A percentile compares a stretch with the other conserved stretches of the same genome.
Evolutionary conservation across 768 basidiomycete species (phyloP).

Genomic region (Gautieria morchelliformis): DNA sequence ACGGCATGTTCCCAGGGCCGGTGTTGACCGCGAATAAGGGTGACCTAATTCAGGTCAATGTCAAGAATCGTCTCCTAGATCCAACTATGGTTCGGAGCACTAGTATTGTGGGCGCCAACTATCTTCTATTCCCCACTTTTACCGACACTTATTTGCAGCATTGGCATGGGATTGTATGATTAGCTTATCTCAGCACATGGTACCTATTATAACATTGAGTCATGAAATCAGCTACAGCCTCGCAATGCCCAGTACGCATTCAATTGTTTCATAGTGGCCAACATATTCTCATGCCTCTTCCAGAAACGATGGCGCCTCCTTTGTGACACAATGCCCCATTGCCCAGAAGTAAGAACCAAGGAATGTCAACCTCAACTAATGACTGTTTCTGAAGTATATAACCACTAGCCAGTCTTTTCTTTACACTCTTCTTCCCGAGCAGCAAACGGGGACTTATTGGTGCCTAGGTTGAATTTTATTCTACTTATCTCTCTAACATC

Average conservation of each 20-base stretch:
- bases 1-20: constrained; percentile 6
- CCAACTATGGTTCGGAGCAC: constrained; percentile 7
- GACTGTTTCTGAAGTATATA: neutral
- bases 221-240: neutral
- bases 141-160: neutral
- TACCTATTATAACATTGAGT: neutral
- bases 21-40: constrained; percentile 4
- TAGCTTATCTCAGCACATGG: neutral
- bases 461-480: neutral
- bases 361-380: neutral
- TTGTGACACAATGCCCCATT: constrained; percentile 8
- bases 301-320: constrained; percentile 6
- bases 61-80: neutral
- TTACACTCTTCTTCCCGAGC: neutral
- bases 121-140: neutral
- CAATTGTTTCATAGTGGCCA: neutral
- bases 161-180: constrained; percentile 7
- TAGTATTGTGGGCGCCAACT: constrained; percentile 1
- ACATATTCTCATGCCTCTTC: neutral
- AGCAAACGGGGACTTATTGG: constrained; percentile 40
- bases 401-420: neutral
- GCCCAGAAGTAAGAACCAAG: neutral
- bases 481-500: neutral
- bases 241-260: constrained; percentile 2
- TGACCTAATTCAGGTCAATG: constrained; percentile 16